phyloP scores from a whole-genome alignment of 2,329 filamentous ascomycete genomes.

The Diaporthe eres region DNA sequence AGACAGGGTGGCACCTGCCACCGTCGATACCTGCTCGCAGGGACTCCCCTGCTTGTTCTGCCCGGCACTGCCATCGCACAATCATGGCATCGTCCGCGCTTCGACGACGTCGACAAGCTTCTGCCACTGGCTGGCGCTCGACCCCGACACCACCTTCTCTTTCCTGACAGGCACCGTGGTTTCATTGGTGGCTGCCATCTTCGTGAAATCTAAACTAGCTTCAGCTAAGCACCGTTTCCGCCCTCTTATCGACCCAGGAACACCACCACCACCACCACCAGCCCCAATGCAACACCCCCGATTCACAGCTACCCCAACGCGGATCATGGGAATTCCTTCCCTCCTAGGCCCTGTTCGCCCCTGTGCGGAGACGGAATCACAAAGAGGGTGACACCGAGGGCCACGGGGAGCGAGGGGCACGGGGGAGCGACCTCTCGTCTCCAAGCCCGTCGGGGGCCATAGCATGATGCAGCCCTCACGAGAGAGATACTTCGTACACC shows the following conservation, averaged over 20 bases:
- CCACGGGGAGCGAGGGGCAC: neutral
- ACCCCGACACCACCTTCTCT: constrained; percentile 24
- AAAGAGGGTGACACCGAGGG: constrained; percentile 18
- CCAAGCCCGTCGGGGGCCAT: neutral
- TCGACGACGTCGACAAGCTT: neutral
- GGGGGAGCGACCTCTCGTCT: constrained; percentile 12
- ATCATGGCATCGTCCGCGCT: neutral
- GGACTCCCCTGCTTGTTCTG: neutral
- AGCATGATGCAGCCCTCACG: neutral
- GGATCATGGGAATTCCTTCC: constrained; percentile 17
- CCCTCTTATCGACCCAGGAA: constrained; percentile 19
- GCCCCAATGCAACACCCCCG: constrained; percentile 12
- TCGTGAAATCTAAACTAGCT: constrained; percentile 13
- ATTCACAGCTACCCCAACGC: constrained; percentile 23
- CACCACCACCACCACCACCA: neutral
- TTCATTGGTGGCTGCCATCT: constrained; percentile 4
- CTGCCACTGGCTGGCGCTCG: constrained; percentile 4
- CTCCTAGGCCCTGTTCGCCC: neutral
- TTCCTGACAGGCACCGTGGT: constrained; percentile 28
- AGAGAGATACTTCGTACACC: neutral
- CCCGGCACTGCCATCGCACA: constrained; percentile 1
- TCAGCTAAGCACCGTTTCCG: constrained; percentile 25
- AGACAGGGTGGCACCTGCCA: constrained; percentile 10
- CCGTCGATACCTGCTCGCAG: neutral
- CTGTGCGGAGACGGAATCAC: constrained; percentile 22